A percentile compares a stretch with the other conserved stretches of the same genome.
Conservation (phyloP, 2,329 filamentous ascomycete genomes). For the Cladosporium sphaerospermum region DNA sequence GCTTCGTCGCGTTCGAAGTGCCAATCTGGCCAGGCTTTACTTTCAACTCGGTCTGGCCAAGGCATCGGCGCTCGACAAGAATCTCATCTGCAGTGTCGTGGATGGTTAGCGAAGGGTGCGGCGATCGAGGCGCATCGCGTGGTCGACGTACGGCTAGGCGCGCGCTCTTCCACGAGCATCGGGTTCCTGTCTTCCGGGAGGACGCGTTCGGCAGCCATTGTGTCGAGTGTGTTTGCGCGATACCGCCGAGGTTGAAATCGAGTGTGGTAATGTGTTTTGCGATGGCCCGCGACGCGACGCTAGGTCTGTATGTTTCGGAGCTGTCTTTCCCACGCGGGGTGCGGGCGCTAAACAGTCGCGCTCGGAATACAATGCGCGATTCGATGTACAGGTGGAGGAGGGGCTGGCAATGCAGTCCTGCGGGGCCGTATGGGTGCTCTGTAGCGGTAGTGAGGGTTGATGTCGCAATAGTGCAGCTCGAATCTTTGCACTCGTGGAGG, state of each 20-base stretch:
- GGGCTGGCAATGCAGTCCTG: neutral
- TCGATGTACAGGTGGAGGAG: neutral
- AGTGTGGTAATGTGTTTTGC: neutral
- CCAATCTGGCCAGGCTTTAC: conserved; percentile 72
- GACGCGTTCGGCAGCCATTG: conserved; percentile 1
- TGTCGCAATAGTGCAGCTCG: neutral
- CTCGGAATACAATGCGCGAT: neutral
- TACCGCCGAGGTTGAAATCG: neutral
- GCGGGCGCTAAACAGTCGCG: neutral
- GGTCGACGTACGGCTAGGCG: conserved; percentile 55
- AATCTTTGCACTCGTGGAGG: neutral
- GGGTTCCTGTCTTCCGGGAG: conserved; percentile 61
- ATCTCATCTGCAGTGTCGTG: conserved; percentile 21
- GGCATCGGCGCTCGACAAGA: conserved; percentile 74
- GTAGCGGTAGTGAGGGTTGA: neutral
- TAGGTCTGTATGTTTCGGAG: conserved; percentile 11
- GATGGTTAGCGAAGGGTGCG: conserved; percentile 1
- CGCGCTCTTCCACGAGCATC: conserved; percentile 55
- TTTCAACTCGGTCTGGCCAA: conserved; percentile 86
- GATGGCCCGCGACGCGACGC: conserved; percentile 9
- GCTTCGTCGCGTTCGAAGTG: conserved; percentile 64
- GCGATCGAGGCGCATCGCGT: neutral
- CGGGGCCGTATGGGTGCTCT: neutral
- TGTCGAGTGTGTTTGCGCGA: neutral
- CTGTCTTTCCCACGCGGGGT: neutral